phyloP scores from a whole-genome alignment of 2,329 filamentous ascomycete genomes.

The Claviceps quebecensis region DNA sequence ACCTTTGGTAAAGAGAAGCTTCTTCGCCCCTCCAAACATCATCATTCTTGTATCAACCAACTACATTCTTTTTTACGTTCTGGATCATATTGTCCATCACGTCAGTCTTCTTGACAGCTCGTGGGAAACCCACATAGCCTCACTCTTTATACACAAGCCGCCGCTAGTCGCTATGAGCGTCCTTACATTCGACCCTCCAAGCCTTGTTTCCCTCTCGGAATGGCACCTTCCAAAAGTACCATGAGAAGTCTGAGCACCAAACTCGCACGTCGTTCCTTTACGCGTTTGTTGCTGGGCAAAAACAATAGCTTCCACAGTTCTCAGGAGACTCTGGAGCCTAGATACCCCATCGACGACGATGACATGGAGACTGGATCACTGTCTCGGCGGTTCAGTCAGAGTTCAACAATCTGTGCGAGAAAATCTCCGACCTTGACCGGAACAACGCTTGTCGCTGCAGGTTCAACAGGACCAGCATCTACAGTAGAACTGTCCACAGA shows the following conservation, averaged over 20 bases:
- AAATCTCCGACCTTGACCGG: not conserved
- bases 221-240: not conserved
- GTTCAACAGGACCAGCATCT: not conserved
- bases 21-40: not conserved
- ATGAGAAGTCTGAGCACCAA: not conserved
- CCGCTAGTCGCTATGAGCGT: conserved; percentile 7
- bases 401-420: not conserved
- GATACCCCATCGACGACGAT: not conserved
- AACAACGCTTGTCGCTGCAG: not conserved
- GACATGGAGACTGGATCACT: not conserved
- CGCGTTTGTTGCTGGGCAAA: not conserved
- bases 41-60: not conserved
- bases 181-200: not conserved
- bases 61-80: conserved; percentile 4
- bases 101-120: not conserved
- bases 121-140: not conserved
- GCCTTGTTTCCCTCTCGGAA: not conserved
- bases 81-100: conserved; percentile 1
- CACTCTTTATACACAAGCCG: not conserved
- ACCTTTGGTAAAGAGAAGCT: not conserved
- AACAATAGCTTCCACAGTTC: not conserved
- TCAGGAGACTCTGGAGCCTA: not conserved
- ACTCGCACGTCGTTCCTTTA: not conserved
- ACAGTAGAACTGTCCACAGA: not conserved
- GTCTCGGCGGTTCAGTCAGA: not conserved